These are phyloP conservation scores for Micractinium sp. DNA, from an alignment of 139 green algal species.

Conservation along the genomic window DNA sequence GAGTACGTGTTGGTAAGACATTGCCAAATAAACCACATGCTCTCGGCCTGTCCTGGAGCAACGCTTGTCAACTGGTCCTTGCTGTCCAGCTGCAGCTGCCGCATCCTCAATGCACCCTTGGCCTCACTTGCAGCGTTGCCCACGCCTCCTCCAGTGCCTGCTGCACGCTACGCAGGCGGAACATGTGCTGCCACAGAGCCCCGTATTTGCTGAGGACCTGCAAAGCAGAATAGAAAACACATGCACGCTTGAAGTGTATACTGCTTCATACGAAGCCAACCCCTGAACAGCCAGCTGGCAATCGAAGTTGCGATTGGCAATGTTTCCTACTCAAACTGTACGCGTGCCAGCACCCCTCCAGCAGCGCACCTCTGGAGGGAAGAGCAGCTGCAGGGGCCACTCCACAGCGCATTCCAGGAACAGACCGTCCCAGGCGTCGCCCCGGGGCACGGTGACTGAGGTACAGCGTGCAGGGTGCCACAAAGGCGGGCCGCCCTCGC, in stretches of 20 bases:
- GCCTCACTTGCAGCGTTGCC: slow-evolving; percentile 44
- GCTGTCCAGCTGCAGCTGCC: too few species aligned
- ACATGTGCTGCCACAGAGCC: slow-evolving; percentile 81
- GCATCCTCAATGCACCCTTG: background rate
- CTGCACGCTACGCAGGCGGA: slow-evolving; percentile 81
- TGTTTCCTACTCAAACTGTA: too few species aligned
- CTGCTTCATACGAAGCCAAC: background rate
- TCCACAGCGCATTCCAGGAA: slow-evolving; percentile 67
- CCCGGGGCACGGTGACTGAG: slow-evolving; percentile 54
- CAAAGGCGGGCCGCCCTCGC: slow-evolving; percentile 6
- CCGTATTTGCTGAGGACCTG: slow-evolving; percentile 75
- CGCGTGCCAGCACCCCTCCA: background rate
- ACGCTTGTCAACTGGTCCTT: background rate
- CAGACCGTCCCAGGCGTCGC: slow-evolving; percentile 84
- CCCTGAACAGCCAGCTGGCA: background rate
- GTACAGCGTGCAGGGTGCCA: slow-evolving; percentile 29
- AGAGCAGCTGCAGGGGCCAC: slow-evolving; percentile 89
- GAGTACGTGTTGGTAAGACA: too few species aligned
- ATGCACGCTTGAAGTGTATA: background rate
- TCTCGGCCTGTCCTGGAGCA: background rate
- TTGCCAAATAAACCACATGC: too few species aligned
- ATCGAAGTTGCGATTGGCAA: background rate
- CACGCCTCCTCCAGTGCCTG: slow-evolving; percentile 78
- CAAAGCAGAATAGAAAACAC: background rate
- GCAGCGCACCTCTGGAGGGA: slow-evolving; percentile 64